These are phyloP conservation scores for Phytophthora multivora DNA, from an alignment of 352 stramenopile genomes.

Conservation along the genomic window DNA sequence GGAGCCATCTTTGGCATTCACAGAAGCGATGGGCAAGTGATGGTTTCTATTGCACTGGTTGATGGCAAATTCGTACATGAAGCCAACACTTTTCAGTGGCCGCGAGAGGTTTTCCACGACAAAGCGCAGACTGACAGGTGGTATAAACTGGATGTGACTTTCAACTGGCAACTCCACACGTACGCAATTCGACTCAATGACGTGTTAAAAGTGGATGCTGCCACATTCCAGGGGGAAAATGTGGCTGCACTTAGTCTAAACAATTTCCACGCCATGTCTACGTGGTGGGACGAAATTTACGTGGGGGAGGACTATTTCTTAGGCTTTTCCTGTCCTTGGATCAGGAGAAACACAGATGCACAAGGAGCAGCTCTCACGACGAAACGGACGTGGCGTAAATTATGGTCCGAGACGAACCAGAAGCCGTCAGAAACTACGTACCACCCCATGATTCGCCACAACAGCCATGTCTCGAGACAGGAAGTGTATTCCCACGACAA, in stretches of 20 bases:
- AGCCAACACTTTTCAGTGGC: conserved; percentile 70
- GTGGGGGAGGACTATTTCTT: conserved; percentile 92
- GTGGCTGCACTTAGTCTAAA: conserved; percentile 78
- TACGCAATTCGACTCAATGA: conserved; percentile 94
- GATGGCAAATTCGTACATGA: conserved; percentile 75
- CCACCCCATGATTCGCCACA: conserved; percentile 82
- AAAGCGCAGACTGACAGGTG: conserved; percentile 78
- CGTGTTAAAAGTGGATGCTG: conserved; percentile 69
- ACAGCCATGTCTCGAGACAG: conserved; percentile 83
- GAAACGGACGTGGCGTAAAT: conserved; percentile 52
- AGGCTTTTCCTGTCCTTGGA: conserved; percentile 87
- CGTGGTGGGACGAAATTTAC: conserved; percentile 97
- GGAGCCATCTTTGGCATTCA: conserved; percentile 70
- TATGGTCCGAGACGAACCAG: conserved; percentile 51
- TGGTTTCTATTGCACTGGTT: conserved; percentile 71
- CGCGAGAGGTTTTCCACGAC: conserved; percentile 47
- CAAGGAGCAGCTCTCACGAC: conserved; percentile 45
- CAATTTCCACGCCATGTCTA: conserved; percentile 79
- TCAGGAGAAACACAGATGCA: conserved; percentile 10
- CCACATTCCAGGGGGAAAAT: conserved; percentile 52
- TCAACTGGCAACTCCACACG: conserved; percentile 81
- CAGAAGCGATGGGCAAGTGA: conserved; percentile 45
- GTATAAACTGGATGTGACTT: conserved; percentile 95
- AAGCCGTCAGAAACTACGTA: conserved; percentile 42
- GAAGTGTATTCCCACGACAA: conserved; percentile 83